Evolutionary conservation across 192 early-diverging fungal species (phyloP).

Genomic region (Linnemannia elongata): DNA sequence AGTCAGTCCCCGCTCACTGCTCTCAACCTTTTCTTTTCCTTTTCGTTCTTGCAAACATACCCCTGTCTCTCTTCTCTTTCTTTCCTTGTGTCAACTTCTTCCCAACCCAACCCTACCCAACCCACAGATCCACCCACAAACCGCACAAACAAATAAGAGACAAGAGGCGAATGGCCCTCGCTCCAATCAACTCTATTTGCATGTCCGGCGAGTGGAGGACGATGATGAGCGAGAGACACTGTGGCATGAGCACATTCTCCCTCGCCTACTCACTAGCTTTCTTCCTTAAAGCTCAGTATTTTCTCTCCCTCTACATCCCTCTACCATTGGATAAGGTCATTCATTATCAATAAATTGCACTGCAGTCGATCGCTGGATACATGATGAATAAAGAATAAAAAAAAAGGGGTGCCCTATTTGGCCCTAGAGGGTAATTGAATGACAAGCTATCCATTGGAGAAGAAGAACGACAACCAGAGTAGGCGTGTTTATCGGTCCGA

Average conservation of each 20-base stretch:
- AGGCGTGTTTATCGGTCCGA: conserved; percentile 29
- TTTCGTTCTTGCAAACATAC: not conserved
- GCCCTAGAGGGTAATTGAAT: too few relatives aligned
- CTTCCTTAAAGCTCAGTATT: too few relatives aligned
- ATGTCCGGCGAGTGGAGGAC: not conserved
- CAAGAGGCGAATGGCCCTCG: not conserved
- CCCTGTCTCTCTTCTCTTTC: not conserved
- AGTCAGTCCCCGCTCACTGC: conserved; percentile 8
- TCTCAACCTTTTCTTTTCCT: conserved; percentile 7
- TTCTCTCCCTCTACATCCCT: too few relatives aligned
- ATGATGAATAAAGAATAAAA: not conserved
- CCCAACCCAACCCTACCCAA: not conserved
- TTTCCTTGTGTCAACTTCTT: not conserved
- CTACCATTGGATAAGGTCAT: too few relatives aligned
- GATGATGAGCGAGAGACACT: not conserved
- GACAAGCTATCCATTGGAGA: not conserved
- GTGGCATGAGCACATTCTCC: not conserved
- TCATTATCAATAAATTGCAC: not conserved
- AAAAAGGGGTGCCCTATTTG: not conserved
- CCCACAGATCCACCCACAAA: not conserved
- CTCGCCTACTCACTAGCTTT: not conserved
- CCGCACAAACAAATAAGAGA: not conserved
- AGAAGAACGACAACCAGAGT: not conserved
- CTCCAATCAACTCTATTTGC: not conserved
- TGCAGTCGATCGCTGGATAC: too few relatives aligned